These are phyloP conservation scores for Penicillium malachiteum DNA, from an alignment of 495 filamentous ascomycete species.

Conservation along the genomic window DNA sequence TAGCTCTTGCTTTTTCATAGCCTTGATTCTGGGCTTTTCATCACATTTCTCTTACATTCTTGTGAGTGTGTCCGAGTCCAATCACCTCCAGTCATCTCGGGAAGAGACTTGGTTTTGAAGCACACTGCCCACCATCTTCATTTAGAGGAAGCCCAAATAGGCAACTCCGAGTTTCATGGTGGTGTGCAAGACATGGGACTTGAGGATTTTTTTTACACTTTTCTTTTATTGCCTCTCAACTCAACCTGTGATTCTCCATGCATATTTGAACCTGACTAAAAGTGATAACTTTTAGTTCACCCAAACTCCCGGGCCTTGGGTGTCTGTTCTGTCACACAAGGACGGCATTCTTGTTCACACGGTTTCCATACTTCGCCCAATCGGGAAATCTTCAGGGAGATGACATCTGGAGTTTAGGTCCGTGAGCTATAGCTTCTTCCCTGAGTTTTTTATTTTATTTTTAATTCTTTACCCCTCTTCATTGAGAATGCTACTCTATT, in stretches of 20 bases:
- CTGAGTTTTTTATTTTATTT: not conserved
- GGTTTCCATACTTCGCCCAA: conserved; percentile 3
- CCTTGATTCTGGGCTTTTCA: not conserved
- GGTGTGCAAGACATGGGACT: too few species aligned
- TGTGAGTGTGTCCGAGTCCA: not conserved
- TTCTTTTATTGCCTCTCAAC: too few species aligned
- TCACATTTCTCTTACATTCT: not conserved
- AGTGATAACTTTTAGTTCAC: not conserved
- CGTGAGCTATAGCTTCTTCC: not conserved
- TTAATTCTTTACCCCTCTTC: not conserved
- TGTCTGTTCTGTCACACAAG: conserved; percentile 15
- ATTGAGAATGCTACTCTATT: not conserved
- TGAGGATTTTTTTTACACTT: too few species aligned
- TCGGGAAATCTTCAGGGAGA: conserved; percentile 8
- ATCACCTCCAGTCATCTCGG: not conserved
- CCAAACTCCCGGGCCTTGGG: conserved; percentile 16
- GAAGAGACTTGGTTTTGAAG: not conserved
- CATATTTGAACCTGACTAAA: too few species aligned
- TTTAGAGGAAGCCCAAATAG: not conserved
- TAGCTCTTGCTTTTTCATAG: too few species aligned
- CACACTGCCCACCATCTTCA: not conserved
- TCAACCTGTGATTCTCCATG: too few species aligned
- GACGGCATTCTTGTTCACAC: not conserved
- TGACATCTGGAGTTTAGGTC: conserved; percentile 6
- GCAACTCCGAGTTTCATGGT: too few species aligned